Percentiles rank a stretch among this genome's conserved stretches.
phyloP scores from a whole-genome alignment of 2,329 filamentous ascomycete genomes.

The Onygenales sp. region DNA sequence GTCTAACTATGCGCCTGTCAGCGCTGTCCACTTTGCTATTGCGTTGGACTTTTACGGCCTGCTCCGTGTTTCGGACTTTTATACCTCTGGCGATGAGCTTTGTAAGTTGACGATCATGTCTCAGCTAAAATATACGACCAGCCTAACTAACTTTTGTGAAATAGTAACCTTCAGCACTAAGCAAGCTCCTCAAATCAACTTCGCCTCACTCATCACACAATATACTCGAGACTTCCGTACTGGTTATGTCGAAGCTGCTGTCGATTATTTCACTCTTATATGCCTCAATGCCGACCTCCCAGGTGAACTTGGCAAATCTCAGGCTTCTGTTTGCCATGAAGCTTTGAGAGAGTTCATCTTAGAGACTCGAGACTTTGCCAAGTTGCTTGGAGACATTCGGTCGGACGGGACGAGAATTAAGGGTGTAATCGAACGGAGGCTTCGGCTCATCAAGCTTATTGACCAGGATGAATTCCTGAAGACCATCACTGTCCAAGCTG shows the following conservation, averaged over 20 bases:
- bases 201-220: conserved; percentile 84
- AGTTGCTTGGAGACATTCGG: conserved; percentile 82
- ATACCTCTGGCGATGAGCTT: conserved; percentile 60
- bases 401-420: conserved; percentile 75
- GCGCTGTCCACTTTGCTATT: conserved; percentile 90
- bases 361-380: conserved; percentile 94
- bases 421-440: conserved; percentile 79
- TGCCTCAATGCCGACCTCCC: conserved; percentile 81
- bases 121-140: conserved; percentile 6
- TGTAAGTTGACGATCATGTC: conserved; percentile 31
- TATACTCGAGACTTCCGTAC: conserved; percentile 95
- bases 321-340: conserved; percentile 78
- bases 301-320: conserved; percentile 63
- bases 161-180: conserved; percentile 46
- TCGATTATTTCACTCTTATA: conserved; percentile 86
- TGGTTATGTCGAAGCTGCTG: conserved; percentile 76
- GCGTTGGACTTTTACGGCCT: conserved; percentile 83
- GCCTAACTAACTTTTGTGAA: conserved; percentile 12
- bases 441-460: conserved; percentile 67
- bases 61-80: conserved; percentile 75
- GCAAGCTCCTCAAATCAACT: conserved; percentile 71
- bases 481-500: conserved; percentile 87
- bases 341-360: conserved; percentile 87
- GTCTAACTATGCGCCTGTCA: conserved; percentile 83
- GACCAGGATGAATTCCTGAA: conserved; percentile 78